Base-by-base conservation (phyloP, 768 basidiomycete species). In the Sporobolomyces pararoseus region DNA sequence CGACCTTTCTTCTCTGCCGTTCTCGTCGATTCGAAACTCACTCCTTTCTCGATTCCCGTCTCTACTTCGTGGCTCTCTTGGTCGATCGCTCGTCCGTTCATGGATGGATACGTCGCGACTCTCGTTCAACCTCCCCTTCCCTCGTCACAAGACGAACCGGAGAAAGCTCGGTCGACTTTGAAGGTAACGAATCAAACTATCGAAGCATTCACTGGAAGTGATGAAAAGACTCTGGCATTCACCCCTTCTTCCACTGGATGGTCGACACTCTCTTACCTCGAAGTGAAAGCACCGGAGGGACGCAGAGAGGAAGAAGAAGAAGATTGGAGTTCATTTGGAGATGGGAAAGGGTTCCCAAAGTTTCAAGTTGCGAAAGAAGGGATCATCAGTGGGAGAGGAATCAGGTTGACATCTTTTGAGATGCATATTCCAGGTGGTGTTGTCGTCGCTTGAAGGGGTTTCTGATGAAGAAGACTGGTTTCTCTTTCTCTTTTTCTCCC, bases 1-100 rank as follows among this genome's bases (percentile, higher is more conserved):
- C 39, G 21, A 29, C 63, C 68, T 39, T 65, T 70, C 52, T 70
- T 70, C 63, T 64, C 63, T 34, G 44, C 42, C 58, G 10, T 60
- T 27, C 46, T 70, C n/a, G 10, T 49, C 68, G 42, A 60, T 37
- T 70, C 68, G 17, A 44, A 32, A 7, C 19, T 50, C 39, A 70
- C 63, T n/a, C 68, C 63, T 27, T 37, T 70, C 63, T 1, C 68
- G 7, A 13, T 70, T 32, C 68, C 63, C 16, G 29, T 65, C 42
- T 37, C 35, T 19, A 70, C 68, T 5, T 37, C 63, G 21, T 65
- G 63, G 68, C 63, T 70, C 58, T n/a, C 58, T 3, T 50, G 44
- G 29, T 34, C 25, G 9, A 12, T 70, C 49, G 32, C 46, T 2
- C 19, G 34, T 2, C 27, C 25, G 0, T 32, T 65, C 42, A 21